phyloP scores from a whole-genome alignment of 805 yeast species.

The Monosporozyma siamensis region DNA sequence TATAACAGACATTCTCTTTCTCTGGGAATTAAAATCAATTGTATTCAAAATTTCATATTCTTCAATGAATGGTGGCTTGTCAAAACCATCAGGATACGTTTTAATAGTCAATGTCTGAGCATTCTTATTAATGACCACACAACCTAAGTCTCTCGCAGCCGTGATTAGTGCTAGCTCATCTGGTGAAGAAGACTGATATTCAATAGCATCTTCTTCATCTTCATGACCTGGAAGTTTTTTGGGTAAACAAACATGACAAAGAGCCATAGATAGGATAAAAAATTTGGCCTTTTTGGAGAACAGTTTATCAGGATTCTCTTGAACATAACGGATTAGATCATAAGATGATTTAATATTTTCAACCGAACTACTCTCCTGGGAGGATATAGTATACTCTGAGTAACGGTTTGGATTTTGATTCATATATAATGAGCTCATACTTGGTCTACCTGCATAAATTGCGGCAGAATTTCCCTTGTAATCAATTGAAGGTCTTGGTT shows the following conservation, averaged over 20 bases:
- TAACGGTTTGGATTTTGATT: slow-evolving; percentile 2
- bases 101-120: slow-evolving; percentile 54
- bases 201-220: slow-evolving; percentile 40
- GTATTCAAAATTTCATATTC: slow-evolving; percentile 66
- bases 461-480: slow-evolving; percentile 35
- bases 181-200: slow-evolving; percentile 91
- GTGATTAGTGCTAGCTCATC: slow-evolving; percentile 90
- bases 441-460: slow-evolving; percentile 45
- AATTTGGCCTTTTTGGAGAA: slow-evolving; percentile 69
- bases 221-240: slow-evolving; percentile 27
- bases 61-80: slow-evolving; percentile 51
- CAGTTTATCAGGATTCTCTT: slow-evolving; percentile 55
- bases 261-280: slow-evolving; percentile 70
- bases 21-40: slow-evolving; percentile 75
- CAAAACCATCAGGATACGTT: slow-evolving; percentile 78
- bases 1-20: slow-evolving; percentile 92
- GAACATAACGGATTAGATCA: slow-evolving; percentile 60
- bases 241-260: slow-evolving; percentile 88
- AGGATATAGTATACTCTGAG: background rate
- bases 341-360: slow-evolving; percentile 45
- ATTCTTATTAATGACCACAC: slow-evolving; percentile 63
- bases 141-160: slow-evolving; percentile 95
- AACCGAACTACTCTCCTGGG: slow-evolving; percentile 2
- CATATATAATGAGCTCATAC: slow-evolving; percentile 38
- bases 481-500: slow-evolving; percentile 31